Evolutionary conservation across 345 rosid genomes (phyloP).

Genomic region (Euclidium syriacum): DNA sequence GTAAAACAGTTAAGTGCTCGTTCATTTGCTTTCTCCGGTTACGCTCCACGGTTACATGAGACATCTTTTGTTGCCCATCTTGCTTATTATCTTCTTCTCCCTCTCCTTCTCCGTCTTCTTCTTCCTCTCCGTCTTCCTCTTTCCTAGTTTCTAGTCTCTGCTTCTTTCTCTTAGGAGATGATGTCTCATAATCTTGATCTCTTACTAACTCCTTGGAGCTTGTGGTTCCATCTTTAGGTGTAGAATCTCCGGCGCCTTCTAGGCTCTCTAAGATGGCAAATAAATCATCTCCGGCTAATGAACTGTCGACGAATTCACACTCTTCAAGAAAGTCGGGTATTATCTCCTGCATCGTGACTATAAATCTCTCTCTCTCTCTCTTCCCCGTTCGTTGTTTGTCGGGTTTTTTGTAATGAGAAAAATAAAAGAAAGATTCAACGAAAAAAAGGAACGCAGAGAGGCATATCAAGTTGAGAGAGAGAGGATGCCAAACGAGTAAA

Average conservation of each 20-base stretch:
- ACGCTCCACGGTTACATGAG: slow-evolving; percentile 92
- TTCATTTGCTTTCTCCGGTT: slow-evolving; percentile 99
- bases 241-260: slow-evolving; percentile 47
- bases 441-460: slow-evolving; percentile 10
- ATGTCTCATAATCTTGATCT: slow-evolving; percentile 11
- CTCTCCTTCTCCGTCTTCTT: slow-evolving; percentile 15
- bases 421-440: slow-evolving; percentile 6
- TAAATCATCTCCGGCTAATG: slow-evolving; percentile 61
- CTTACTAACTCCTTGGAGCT: slow-evolving; percentile 17
- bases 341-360: slow-evolving; percentile 40
- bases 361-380: slow-evolving; percentile 3
- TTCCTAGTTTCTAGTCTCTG: slow-evolving; percentile 31
- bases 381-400: slow-evolving; percentile 9
- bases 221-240: slow-evolving; percentile 33
- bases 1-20: slow-evolving; percentile 70
- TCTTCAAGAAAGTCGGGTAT: slow-evolving; percentile 49
- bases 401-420: neutral
- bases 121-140: slow-evolving; percentile 31
- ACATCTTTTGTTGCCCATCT: slow-evolving; percentile 64
- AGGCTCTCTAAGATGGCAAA: slow-evolving; percentile 74
- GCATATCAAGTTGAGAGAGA: slow-evolving; percentile 16
- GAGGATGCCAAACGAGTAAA: slow-evolving; percentile 36
- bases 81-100: slow-evolving; percentile 34
- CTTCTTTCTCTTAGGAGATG: slow-evolving; percentile 36
- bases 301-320: slow-evolving; percentile 42